A percentile compares a stretch with the other conserved stretches of the same genome.
Evolutionary conservation across 441 rosid species (phyloP).

Genomic region (Bocquillonia castaneifolia): DNA sequence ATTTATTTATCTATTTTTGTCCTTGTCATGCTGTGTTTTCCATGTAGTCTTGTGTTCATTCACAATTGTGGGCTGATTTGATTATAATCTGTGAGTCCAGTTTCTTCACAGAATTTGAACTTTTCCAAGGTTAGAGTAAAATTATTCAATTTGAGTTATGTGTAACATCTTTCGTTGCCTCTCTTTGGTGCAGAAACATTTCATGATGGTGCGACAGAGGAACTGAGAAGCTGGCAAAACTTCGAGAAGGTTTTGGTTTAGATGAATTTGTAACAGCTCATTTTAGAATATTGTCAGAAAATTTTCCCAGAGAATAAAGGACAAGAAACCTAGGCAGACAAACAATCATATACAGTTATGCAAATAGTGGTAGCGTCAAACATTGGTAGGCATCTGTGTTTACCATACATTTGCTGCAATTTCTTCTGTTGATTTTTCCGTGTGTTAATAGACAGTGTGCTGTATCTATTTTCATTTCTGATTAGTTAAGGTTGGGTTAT

Average conservation of each 20-base stretch:
- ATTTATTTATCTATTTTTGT: neutral
- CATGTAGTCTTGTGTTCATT: neutral
- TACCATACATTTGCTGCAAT: slow-evolving; percentile 21
- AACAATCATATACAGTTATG: slow-evolving; percentile 15
- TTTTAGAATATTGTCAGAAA: slow-evolving; percentile 14
- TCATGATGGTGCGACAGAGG: slow-evolving; percentile 7
- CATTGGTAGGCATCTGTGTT: slow-evolving; percentile 17
- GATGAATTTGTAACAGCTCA: slow-evolving; percentile 10
- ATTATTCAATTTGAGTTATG: neutral
- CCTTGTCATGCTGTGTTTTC: too few relatives aligned
- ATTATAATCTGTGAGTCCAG: neutral
- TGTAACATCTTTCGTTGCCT: slow-evolving; percentile 10
- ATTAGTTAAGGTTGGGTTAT: slow-evolving; percentile 12
- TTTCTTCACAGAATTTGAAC: too few relatives aligned
- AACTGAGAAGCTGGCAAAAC: slow-evolving; percentile 14
- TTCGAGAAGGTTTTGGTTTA: slow-evolving; percentile 15
- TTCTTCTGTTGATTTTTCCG: slow-evolving; percentile 14
- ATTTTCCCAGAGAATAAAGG: slow-evolving; percentile 21
- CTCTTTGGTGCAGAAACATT: slow-evolving; percentile 27
- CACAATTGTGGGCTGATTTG: neutral
- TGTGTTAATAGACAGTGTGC: slow-evolving; percentile 20
- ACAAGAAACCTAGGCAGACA: slow-evolving; percentile 22
- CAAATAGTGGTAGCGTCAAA: slow-evolving; percentile 15
- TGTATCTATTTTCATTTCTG: slow-evolving; percentile 16
- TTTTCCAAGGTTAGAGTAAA: too few relatives aligned